These are phyloP conservation scores for Aspergillus niger DNA, from an alignment of 2,329 filamentous ascomycete genomes.

Conservation along the genomic window DNA sequence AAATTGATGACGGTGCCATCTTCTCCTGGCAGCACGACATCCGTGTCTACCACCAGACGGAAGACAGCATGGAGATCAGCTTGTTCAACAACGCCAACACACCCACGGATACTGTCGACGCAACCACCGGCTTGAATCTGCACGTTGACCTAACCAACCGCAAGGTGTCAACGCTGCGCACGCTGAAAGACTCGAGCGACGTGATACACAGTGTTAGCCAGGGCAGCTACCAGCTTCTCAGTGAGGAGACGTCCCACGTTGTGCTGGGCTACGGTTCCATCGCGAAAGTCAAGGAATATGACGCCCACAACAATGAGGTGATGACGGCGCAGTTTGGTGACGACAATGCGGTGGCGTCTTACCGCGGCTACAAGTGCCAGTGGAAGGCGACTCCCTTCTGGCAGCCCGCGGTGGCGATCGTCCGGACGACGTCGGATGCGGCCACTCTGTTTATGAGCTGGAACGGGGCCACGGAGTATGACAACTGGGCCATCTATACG, in stretches of 20 bases:
- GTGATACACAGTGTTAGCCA: slow-evolving; percentile 32
- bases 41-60: slow-evolving; percentile 38
- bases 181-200: slow-evolving; percentile 26
- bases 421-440: slow-evolving; percentile 15
- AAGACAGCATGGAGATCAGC: slow-evolving; percentile 33
- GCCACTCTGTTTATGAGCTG: slow-evolving; percentile 41
- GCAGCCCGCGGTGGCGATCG: slow-evolving; percentile 26
- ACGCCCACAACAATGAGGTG: slow-evolving; percentile 32
- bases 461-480: slow-evolving; percentile 42
- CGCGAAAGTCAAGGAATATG: slow-evolving; percentile 40
- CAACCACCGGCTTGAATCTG: slow-evolving; percentile 27
- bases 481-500: slow-evolving; percentile 39
- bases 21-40: slow-evolving; percentile 42
- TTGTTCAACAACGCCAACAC: slow-evolving; percentile 38
- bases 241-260: slow-evolving; percentile 24
- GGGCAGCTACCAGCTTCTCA: slow-evolving; percentile 33
- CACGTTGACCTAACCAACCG: slow-evolving; percentile 27
- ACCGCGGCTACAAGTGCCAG: slow-evolving; percentile 39
- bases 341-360: slow-evolving; percentile 34
- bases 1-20: slow-evolving; percentile 19
- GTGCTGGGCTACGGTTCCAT: slow-evolving; percentile 41
- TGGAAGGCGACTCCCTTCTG: slow-evolving; percentile 39
- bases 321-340: slow-evolving; percentile 37
- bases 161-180: slow-evolving; percentile 26
- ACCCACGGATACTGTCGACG: slow-evolving; percentile 21